phyloP scores from a whole-genome alignment of 805 yeast species.

The Kurtzmaniella fragi region DNA sequence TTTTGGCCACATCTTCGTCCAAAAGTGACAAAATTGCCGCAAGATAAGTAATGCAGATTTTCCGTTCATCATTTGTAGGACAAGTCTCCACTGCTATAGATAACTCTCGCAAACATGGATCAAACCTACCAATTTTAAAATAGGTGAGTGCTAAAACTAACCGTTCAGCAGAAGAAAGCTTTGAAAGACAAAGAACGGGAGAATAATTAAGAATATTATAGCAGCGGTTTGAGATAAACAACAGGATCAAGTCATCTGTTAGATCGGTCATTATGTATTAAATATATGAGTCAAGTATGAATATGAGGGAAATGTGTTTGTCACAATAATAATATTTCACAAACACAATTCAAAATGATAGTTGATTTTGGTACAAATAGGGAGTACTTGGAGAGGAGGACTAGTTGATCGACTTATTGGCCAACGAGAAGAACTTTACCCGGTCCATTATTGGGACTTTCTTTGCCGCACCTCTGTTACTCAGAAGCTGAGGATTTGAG shows the following conservation, averaged over 20 bases:
- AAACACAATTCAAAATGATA: no score
- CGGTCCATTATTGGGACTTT: conserved; percentile 12
- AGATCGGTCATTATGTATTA: background rate
- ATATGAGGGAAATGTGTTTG: no score
- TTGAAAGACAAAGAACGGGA: conserved; percentile 6
- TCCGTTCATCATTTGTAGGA: conserved; percentile 9
- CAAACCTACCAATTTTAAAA: conserved; percentile 18
- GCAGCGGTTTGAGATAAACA: conserved; percentile 7
- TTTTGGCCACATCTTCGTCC: conserved; percentile 6
- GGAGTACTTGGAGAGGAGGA: no score
- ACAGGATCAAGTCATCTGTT: background rate
- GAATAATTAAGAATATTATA: conserved; percentile 13
- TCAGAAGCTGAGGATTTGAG: conserved; percentile 16
- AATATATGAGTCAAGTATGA: background rate
- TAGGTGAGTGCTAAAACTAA: conserved; percentile 14
- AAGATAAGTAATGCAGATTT: conserved; percentile 11
- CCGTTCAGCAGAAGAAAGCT: conserved; percentile 9
- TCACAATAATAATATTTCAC: no score
- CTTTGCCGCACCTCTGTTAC: conserved; percentile 19
- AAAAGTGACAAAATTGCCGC: conserved; percentile 11
- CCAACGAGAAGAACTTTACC: conserved; percentile 11
- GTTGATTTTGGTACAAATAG: no score
- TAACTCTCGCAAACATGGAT: conserved; percentile 19
- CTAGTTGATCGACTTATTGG: conserved; percentile 6
- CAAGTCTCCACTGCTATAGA: conserved; percentile 21